Conservation (phyloP, 2,329 filamentous ascomycete genomes). For the Ascochyta clinopodiicola region DNA sequence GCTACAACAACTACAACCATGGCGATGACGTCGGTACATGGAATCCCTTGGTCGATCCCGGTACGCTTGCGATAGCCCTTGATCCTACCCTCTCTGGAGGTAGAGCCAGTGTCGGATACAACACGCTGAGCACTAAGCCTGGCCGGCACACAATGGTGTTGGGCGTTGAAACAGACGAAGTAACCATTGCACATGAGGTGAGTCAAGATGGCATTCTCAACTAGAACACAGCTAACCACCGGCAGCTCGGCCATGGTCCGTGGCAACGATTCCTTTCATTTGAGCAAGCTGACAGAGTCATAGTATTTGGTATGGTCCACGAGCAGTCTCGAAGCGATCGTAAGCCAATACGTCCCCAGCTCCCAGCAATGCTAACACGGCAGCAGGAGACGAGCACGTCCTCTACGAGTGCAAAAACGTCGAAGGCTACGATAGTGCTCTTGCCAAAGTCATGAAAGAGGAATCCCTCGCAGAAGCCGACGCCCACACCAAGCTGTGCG, state of each 20-base stretch:
- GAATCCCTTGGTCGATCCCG: neutral
- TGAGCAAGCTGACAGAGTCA: neutral
- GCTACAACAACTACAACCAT: slow-evolving; percentile 1
- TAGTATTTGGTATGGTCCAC: slow-evolving; percentile 13
- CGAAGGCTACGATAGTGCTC: neutral
- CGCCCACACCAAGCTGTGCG: neutral
- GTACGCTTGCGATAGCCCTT: neutral
- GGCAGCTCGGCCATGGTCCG: neutral
- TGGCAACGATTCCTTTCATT: neutral
- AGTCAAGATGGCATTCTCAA: neutral
- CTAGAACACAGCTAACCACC: neutral
- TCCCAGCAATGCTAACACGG: neutral
- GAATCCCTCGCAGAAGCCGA: neutral
- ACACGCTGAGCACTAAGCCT: neutral
- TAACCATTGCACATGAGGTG: slow-evolving; percentile 2
- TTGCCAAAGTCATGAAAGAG: neutral
- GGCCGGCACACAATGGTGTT: slow-evolving; percentile 1
- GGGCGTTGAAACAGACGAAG: neutral
- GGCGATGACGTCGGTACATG: neutral
- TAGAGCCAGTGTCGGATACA: neutral
- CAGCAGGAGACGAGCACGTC: neutral
- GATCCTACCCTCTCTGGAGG: neutral
- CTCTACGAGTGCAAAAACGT: neutral
- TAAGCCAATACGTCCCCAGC: neutral
- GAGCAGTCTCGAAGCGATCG: slow-evolving; percentile 12